Evolutionary conservation across 306 rosid genomes (phyloP), one percentile per base, ranked within the genome.

Genomic region (Cucurbita maxima): DNA sequence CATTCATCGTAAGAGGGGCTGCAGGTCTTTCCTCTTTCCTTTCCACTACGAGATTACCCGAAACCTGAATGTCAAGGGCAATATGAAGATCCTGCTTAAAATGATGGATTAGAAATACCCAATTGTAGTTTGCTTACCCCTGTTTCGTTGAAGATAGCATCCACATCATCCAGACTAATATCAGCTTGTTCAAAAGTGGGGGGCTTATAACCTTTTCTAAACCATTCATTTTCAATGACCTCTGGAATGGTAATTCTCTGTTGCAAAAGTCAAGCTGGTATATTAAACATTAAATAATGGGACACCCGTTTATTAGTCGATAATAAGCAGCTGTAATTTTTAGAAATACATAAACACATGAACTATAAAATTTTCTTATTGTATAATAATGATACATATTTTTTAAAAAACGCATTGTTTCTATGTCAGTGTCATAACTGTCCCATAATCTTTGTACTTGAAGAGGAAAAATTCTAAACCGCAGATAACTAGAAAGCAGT

Each of bases 211-310:
- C 97, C 98, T 80, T 94, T 94, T 86, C 84, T 94, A 82, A 94
- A 94, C 98, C 98, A 94, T 58, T 94, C 97, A 78, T 89, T 94
- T 78, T 90, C 90, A 82, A 90, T 86, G 40, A 94, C 84, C 73
- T 89, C 98, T 14, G 92, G 79, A 74, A 87, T 76, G 44, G 94
- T 89, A 78, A 94, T 94, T 72, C 98, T 64, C 98, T 94, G 91
- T 81, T 84, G 62, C 80, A 78, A 64, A 63, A 77, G 45, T 38
- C 80, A 57, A 59, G 71, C 47, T 48, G 15, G 43, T 47, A 14
- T 8, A 20, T 47, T 9, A 45, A 69, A 47, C 20, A 16, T 22
- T 25, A 22, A 48, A 47, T 44, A 44, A 22, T 45, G 14, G 8
- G 6, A 45, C 45, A 19, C 11, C 36, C 14, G 58, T 45, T 47